Base-by-base conservation (phyloP, 305 asterid genomes). In the Nicotiana rustica region DNA sequence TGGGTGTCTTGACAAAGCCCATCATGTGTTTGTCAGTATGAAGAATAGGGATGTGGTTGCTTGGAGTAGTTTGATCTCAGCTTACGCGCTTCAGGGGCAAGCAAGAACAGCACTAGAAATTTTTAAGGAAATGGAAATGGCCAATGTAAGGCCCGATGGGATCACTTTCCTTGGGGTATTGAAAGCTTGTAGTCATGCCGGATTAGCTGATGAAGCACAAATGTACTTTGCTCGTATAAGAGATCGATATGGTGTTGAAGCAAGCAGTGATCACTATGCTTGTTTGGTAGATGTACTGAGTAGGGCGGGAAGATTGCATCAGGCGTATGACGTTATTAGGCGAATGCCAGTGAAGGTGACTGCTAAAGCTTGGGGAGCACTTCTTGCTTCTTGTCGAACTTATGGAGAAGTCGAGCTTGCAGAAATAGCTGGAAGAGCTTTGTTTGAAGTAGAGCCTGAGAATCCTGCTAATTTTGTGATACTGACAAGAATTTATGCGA, bases 361-460 rank as follows among this genome's bases (percentile, higher is more conserved):
- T 76, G 90, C 86, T 1, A 90, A 90, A 86, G 90, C 91, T 67
- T 90, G 92, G 92, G 92, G 91, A 25, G 91, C 90, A 31, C 85
- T 90, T 64, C 88, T 88, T 75, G 91, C 87, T 33, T 90, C 92
- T 56, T 90, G 90, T 76, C 84, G 91, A 69, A 90, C 86, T 10
- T 85, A 88, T 84, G 91, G 90, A 77, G 90, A 90, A 77, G 86
- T 90, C 15, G 85, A 88, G 73, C 83, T 90, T 9, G 92, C 90
- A 57, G 88, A 90, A 76, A 81, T 88, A 62, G 89, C 91, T 21
- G 92, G 88, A 36, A 59, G 77, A 80, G 90, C 88, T 33, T 85
- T 90, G 36, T 84, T 88, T 84, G 89, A 88, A 62, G 21, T 88
- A 79, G 91, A 90, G 41, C 91, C 90, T 9, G 82, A 86, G 4